Conservation (phyloP, 2,329 filamentous ascomycete species). For the Ophiostoma montium region DNA sequence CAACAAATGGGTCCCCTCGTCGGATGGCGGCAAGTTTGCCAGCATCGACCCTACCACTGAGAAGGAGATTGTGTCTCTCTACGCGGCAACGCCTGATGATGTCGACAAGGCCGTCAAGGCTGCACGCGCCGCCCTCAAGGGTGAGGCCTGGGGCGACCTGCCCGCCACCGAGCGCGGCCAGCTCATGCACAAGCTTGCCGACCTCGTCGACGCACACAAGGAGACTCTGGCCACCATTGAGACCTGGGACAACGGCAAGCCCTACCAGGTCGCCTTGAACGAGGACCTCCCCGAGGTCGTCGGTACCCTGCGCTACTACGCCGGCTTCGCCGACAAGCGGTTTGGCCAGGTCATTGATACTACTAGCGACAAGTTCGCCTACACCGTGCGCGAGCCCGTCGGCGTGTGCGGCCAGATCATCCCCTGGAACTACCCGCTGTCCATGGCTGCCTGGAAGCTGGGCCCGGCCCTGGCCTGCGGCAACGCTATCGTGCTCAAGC, state of each 20-base stretch:
- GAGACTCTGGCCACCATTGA: constrained; percentile 34
- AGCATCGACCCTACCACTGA: constrained; percentile 48
- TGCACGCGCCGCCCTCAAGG: constrained; percentile 10
- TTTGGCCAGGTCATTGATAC: constrained; percentile 56
- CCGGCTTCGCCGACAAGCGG: constrained; percentile 58
- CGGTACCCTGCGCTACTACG: constrained; percentile 53
- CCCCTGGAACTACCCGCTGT: constrained; percentile 60
- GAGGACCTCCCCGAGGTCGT: constrained; percentile 12
- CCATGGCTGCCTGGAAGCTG: constrained; percentile 60
- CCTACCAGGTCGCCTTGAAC: constrained; percentile 18
- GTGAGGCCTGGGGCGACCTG: constrained; percentile 9
- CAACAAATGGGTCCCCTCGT: constrained; percentile 61
- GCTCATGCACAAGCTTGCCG: constrained; percentile 30
- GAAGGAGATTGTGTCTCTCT: constrained; percentile 8
- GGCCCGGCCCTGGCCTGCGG: constrained; percentile 50
- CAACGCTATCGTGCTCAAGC: constrained; percentile 47
- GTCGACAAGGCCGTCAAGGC: constrained; percentile 12
- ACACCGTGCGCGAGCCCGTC: constrained; percentile 54
- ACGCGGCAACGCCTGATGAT: constrained; percentile 8
- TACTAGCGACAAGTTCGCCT: constrained; percentile 45
- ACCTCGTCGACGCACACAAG: constrained; percentile 25
- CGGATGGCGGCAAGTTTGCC: constrained; percentile 47
- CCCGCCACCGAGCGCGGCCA: constrained; percentile 19
- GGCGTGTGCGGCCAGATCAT: constrained; percentile 59
- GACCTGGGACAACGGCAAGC: constrained; percentile 76